Evolutionary conservation across 169 alveolate species (phyloP).

Genomic region (Plasmodium gallinaceum): DNA sequence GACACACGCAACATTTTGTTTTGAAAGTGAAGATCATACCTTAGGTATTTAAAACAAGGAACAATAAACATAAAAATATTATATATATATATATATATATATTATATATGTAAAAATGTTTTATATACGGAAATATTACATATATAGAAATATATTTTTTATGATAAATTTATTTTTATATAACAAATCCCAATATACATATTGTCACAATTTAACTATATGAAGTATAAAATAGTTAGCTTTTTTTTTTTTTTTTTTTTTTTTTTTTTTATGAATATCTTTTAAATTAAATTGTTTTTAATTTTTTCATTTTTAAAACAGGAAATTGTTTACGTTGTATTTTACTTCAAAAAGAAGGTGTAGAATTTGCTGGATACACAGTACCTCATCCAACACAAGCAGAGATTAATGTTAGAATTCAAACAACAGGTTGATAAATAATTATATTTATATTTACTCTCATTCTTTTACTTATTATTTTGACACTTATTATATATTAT

Average conservation of each 20-base stretch:
- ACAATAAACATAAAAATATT: background rate
- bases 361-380: constrained; percentile 90
- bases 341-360: constrained; percentile 85
- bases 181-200: no score
- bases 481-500: background rate
- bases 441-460: background rate
- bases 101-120: background rate
- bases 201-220: no score
- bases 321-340: constrained; percentile 86
- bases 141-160: background rate
- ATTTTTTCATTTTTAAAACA: background rate
- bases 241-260: no score
- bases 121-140: background rate
- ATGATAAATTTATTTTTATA: no score
- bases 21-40: constrained; percentile 90
- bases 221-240: no score
- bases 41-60: constrained; percentile 74
- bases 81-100: constrained; percentile 9
- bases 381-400: constrained; percentile 91
- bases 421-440: constrained; percentile 86
- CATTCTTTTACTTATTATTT: background rate
- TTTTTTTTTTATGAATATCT: no score
- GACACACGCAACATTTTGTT: constrained; percentile 82
- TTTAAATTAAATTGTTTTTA: background rate
- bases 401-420: constrained; percentile 87